These are phyloP conservation scores for Arthrobotrys sinensis DNA, from an alignment of 2,329 filamentous ascomycete genomes.

Conservation along the genomic window DNA sequence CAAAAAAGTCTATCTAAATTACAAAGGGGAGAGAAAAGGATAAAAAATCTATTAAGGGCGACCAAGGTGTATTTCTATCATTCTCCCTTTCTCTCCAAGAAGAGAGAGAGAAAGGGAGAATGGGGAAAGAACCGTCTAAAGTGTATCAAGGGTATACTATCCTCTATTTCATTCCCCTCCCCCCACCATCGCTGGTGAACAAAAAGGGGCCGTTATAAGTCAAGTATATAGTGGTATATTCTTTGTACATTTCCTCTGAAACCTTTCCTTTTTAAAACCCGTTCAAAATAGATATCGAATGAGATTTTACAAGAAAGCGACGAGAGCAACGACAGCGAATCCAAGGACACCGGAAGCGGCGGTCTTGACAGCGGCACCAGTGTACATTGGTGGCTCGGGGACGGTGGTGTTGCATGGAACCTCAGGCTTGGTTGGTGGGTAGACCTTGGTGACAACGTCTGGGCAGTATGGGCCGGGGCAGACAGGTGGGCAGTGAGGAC, in stretches of 20 bases:
- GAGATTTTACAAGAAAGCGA: constrained; percentile 43
- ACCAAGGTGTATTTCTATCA: background rate
- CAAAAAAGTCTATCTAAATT: constrained; percentile 40
- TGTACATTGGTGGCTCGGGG: constrained; percentile 51
- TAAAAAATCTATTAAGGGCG: background rate
- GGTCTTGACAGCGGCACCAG: constrained; percentile 53
- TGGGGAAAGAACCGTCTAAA: no score
- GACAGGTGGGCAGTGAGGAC: constrained; percentile 26
- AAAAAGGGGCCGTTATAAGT: no score
- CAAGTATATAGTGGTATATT: no score
- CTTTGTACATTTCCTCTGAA: background rate
- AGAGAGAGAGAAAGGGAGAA: no score
- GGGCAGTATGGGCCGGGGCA: constrained; percentile 39
- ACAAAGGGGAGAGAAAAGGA: constrained; percentile 24
- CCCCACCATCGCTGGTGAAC: no score
- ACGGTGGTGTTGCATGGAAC: constrained; percentile 54
- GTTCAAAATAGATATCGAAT: background rate
- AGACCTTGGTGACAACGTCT: constrained; percentile 35
- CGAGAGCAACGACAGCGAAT: constrained; percentile 41
- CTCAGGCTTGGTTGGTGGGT: constrained; percentile 31
- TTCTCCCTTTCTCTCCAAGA: background rate
- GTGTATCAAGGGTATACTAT: no score
- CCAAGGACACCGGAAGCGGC: constrained; percentile 46
- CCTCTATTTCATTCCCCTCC: no score
- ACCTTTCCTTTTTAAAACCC: no score